phyloP scores from a whole-genome alignment of 805 yeast species.

The Scheffersomyces lignosus region DNA sequence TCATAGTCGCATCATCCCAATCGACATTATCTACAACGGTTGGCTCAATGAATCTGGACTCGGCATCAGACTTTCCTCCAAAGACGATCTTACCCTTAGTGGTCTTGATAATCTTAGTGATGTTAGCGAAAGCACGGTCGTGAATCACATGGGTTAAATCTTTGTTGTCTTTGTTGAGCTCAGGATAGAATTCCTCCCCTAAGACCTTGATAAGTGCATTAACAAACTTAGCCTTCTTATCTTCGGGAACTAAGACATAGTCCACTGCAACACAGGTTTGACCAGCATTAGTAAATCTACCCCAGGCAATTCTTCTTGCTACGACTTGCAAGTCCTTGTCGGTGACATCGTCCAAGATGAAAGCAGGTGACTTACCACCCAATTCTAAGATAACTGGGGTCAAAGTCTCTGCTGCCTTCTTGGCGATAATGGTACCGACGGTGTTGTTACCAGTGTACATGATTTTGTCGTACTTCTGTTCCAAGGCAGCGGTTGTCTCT shows the following conservation, averaged over 20 bases:
- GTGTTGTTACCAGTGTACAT: slow-evolving; percentile 78
- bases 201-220: slow-evolving; percentile 38
- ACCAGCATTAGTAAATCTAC: slow-evolving; percentile 77
- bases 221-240: slow-evolving; percentile 53
- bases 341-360: slow-evolving; percentile 54
- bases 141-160: slow-evolving; percentile 62
- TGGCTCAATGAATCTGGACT: slow-evolving; percentile 61
- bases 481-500: slow-evolving; percentile 59
- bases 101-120: slow-evolving; percentile 41
- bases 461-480: slow-evolving; percentile 74
- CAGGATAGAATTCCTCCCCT: slow-evolving; percentile 46
- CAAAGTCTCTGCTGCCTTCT: slow-evolving; percentile 79
- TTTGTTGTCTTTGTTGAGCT: slow-evolving; percentile 21
- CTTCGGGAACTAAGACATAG: slow-evolving; percentile 67
- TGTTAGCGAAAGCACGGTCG: slow-evolving; percentile 50
- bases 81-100: slow-evolving; percentile 55
- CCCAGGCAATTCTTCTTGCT: slow-evolving; percentile 72
- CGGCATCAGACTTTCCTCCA: slow-evolving; percentile 45
- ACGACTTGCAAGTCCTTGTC: slow-evolving; percentile 42
- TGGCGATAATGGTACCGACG: slow-evolving; percentile 77
- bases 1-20: slow-evolving; percentile 72
- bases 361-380: slow-evolving; percentile 91
- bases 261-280: slow-evolving; percentile 93
- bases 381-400: slow-evolving; percentile 82
- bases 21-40: slow-evolving; percentile 64